phyloP scores from a whole-genome alignment of 2,329 filamentous ascomycete species.

The Ceratocystiopsis minuta region DNA sequence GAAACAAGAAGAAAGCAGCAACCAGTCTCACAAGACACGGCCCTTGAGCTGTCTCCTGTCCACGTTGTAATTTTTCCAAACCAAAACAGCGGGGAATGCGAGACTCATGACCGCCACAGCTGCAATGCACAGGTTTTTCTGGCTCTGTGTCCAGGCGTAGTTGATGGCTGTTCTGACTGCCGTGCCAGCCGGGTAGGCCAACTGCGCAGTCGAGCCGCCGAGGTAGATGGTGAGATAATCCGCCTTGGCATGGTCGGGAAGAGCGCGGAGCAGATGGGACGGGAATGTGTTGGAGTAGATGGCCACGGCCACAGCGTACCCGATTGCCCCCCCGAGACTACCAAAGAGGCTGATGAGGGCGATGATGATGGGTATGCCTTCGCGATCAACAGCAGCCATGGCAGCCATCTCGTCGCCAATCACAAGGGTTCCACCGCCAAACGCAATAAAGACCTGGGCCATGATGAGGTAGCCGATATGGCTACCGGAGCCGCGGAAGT shows the following conservation, averaged over 20 bases:
- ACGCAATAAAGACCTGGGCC: slow-evolving; percentile 33
- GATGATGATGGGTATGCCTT: slow-evolving; percentile 36
- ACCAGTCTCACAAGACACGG: too few species aligned
- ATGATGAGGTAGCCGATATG: slow-evolving; percentile 34
- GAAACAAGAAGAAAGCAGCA: too few species aligned
- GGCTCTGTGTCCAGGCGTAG: slow-evolving; percentile 33
- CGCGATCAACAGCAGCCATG: slow-evolving; percentile 37
- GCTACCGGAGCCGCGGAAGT: slow-evolving; percentile 31
- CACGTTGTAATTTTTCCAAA: slow-evolving; percentile 2
- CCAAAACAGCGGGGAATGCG: not conserved
- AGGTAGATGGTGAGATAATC: slow-evolving; percentile 30
- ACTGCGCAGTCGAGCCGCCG: slow-evolving; percentile 29
- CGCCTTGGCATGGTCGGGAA: slow-evolving; percentile 24
- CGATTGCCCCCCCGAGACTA: slow-evolving; percentile 39
- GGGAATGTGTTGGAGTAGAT: slow-evolving; percentile 43
- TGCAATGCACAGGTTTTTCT: slow-evolving; percentile 27
- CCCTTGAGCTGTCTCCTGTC: slow-evolving; percentile 3
- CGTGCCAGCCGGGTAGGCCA: slow-evolving; percentile 30
- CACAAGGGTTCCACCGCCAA: slow-evolving; percentile 38
- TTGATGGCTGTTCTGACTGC: slow-evolving; percentile 34
- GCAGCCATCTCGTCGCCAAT: slow-evolving; percentile 40
- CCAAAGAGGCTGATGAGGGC: slow-evolving; percentile 40
- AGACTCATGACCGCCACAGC: slow-evolving; percentile 18
- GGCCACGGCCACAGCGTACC: slow-evolving; percentile 36
- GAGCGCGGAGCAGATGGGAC: slow-evolving; percentile 25